These are phyloP conservation scores for Barnettozyma sp. DNA, from an alignment of 805 yeast genomes.

Conservation along the genomic window DNA sequence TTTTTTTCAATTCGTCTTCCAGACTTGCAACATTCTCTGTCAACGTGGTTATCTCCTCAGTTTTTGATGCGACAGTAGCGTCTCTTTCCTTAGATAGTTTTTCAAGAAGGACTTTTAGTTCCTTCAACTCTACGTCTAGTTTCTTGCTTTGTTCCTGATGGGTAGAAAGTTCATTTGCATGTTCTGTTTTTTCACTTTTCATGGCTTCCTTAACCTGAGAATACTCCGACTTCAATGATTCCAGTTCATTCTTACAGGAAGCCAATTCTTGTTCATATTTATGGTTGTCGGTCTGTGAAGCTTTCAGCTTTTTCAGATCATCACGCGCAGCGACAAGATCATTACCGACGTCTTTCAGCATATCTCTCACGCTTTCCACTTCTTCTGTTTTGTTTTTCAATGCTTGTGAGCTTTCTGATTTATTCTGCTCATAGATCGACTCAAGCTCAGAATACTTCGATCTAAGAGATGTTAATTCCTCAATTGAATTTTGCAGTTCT, in stretches of 20 bases:
- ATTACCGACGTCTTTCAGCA: constrained; percentile 69
- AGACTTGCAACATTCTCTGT: not conserved
- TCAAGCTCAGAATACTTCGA: not conserved
- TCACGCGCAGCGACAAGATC: constrained; percentile 70
- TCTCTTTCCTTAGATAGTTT: constrained; percentile 3
- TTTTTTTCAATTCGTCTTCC: not conserved
- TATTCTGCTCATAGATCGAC: constrained; percentile 10
- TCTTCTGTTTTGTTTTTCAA: constrained; percentile 49
- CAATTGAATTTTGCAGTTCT: not conserved
- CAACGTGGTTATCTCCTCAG: constrained; percentile 4
- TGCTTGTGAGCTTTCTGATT: constrained; percentile 18
- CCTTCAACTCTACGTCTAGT: constrained; percentile 19
- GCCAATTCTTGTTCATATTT: constrained; percentile 15
- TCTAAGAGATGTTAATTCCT: constrained; percentile 1
- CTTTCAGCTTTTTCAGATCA: constrained; percentile 36
- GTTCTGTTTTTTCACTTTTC: no score
- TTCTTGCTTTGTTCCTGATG: no score
- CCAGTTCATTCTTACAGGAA: constrained; percentile 23
- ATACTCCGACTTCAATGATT: constrained; percentile 19
- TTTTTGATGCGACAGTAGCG: not conserved
- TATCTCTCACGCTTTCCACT: constrained; percentile 63
- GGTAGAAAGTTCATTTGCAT: no score
- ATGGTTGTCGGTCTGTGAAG: not conserved
- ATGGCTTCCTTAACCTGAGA: no score
- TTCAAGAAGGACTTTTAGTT: constrained; percentile 16